phyloP scores from a whole-genome alignment of 768 basidiomycete genomes.

The Boletus rubescentipes region DNA sequence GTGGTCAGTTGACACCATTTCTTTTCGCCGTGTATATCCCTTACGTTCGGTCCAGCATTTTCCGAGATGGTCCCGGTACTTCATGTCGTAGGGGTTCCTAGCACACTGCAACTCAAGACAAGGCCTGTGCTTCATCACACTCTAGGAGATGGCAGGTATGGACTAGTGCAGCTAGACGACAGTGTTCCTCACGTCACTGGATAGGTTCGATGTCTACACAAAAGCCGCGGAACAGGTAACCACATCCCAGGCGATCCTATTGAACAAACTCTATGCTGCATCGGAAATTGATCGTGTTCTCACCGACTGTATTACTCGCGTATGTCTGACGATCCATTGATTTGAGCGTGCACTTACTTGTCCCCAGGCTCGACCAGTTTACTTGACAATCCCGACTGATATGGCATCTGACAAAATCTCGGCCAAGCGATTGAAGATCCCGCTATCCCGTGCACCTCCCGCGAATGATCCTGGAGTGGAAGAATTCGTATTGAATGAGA shows the following conservation, averaged over 20 bases:
- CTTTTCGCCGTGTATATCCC: neutral
- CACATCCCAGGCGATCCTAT: constrained; percentile 61
- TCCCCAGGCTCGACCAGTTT: constrained; percentile 76
- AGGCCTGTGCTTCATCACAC: constrained; percentile 86
- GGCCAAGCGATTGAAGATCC: constrained; percentile 56
- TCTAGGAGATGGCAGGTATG: constrained; percentile 74
- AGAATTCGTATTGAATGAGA: constrained; percentile 70
- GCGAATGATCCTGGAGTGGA: constrained; percentile 59
- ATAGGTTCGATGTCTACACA: constrained; percentile 76
- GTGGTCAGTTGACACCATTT: constrained; percentile 41
- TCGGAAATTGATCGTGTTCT: constrained; percentile 79
- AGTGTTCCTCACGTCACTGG: neutral
- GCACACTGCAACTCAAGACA: constrained; percentile 65
- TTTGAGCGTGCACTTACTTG: neutral
- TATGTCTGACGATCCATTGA: constrained; percentile 22
- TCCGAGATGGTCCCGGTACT: constrained; percentile 90
- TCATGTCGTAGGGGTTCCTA: constrained; percentile 84
- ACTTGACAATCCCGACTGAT: constrained; percentile 84
- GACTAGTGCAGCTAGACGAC: neutral
- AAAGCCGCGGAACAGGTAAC: constrained; percentile 77
- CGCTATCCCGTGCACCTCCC: constrained; percentile 49
- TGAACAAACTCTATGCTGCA: constrained; percentile 51
- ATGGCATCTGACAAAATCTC: constrained; percentile 70
- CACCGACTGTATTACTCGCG: constrained; percentile 60
- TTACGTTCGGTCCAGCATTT: constrained; percentile 46